Conservation (phyloP, 495 filamentous ascomycete species). For the Bombardia bombarda region DNA sequence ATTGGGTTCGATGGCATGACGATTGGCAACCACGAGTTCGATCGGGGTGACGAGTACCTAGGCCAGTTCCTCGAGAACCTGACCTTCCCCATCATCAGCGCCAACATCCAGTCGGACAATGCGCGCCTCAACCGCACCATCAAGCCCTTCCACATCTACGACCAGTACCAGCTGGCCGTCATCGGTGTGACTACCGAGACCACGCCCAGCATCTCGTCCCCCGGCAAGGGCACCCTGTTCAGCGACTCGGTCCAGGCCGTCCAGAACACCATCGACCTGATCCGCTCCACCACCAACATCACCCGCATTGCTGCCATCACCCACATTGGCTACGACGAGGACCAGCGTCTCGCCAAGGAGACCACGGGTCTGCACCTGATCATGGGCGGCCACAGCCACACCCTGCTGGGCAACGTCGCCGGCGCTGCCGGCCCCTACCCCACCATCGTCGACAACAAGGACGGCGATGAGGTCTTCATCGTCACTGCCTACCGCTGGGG, state of each 20-base stretch:
- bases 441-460: constrained; percentile 45
- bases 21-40: constrained; percentile 54
- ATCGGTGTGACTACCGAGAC: constrained; percentile 51
- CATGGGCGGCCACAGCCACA: constrained; percentile 53
- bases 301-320: constrained; percentile 49
- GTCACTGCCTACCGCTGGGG: constrained; percentile 54
- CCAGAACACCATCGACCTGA: constrained; percentile 45
- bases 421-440: constrained; percentile 46
- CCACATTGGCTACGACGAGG: constrained; percentile 51
- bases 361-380: constrained; percentile 48
- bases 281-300: constrained; percentile 40
- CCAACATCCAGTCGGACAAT: constrained; percentile 46
- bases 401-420: constrained; percentile 42
- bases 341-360: constrained; percentile 42
- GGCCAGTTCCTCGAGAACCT: constrained; percentile 47
- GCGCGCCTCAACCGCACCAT: constrained; percentile 42
- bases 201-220: constrained; percentile 42
- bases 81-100: constrained; percentile 49
- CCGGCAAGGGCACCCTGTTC: constrained; percentile 44
- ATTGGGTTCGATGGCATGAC: constrained; percentile 52
- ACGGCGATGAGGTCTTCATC: constrained; percentile 54
- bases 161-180: constrained; percentile 44
- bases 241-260: constrained; percentile 39
- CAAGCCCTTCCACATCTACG: constrained; percentile 50
- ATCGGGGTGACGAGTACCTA: constrained; percentile 42